Conservation (phyloP, 2,329 filamentous ascomycete species). For the Macroventuria anomochaeta region DNA sequence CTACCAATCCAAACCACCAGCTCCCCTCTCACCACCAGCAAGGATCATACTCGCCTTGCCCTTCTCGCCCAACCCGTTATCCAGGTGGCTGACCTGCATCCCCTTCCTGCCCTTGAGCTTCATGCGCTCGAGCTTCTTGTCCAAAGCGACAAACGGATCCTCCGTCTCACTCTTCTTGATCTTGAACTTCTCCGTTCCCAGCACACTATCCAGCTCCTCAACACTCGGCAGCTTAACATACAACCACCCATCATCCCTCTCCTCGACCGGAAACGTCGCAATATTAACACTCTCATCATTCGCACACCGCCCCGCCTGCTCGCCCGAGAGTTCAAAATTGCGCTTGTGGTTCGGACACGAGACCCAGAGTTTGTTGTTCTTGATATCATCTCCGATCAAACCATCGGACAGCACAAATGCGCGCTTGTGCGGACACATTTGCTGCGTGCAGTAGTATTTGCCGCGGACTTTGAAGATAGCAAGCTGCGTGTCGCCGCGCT, state of each 20-base stretch:
- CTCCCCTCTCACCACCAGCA: slow-evolving; percentile 54
- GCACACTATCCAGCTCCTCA: slow-evolving; percentile 77
- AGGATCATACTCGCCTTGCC: slow-evolving; percentile 54
- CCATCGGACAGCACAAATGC: slow-evolving; percentile 90
- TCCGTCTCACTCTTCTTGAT: slow-evolving; percentile 73
- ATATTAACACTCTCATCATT: slow-evolving; percentile 80
- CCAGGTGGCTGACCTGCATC: slow-evolving; percentile 53
- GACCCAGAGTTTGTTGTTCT: slow-evolving; percentile 75
- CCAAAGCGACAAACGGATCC: slow-evolving; percentile 63
- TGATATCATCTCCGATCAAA: slow-evolving; percentile 72
- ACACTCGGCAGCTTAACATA: slow-evolving; percentile 82
- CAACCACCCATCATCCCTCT: slow-evolving; percentile 75
- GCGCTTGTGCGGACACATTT: slow-evolving; percentile 94
- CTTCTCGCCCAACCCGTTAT: slow-evolving; percentile 52
- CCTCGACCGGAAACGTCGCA: slow-evolving; percentile 80
- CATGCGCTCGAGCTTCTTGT: slow-evolving; percentile 59
- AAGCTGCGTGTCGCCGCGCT: slow-evolving; percentile 87
- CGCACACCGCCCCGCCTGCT: slow-evolving; percentile 71
- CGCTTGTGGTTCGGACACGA: slow-evolving; percentile 89
- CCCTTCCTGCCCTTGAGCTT: slow-evolving; percentile 61
- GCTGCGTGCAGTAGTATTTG: slow-evolving; percentile 83
- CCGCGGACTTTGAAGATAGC: slow-evolving; percentile 85
- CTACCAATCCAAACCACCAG: slow-evolving; percentile 55
- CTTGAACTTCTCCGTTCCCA: slow-evolving; percentile 81
- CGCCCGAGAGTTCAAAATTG: slow-evolving; percentile 78